A percentile compares a stretch with the other conserved stretches of the same genome.
These are phyloP conservation scores for Mortierella antarctica DNA, from an alignment of 192 early-diverging fungal genomes.

Conservation along the genomic window DNA sequence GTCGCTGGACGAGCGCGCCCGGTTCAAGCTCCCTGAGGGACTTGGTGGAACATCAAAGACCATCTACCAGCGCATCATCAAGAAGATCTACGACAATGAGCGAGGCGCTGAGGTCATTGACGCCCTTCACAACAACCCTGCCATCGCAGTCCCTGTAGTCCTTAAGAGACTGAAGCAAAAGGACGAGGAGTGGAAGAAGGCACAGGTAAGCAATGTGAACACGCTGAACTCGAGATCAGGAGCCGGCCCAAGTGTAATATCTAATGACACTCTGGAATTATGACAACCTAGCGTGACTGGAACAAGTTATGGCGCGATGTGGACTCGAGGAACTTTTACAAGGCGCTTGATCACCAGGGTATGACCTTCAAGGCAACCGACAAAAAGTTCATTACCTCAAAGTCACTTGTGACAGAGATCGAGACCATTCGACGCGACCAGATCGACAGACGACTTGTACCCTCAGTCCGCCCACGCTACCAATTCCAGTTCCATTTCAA, in stretches of 20 bases:
- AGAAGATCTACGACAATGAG: slow-evolving; percentile 93
- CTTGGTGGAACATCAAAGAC: slow-evolving; percentile 88
- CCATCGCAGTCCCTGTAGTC: slow-evolving; percentile 92
- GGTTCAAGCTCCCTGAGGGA: slow-evolving; percentile 79
- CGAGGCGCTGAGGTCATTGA: slow-evolving; percentile 92
- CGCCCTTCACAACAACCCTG: slow-evolving; percentile 90
- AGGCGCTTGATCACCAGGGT: slow-evolving; percentile 95
- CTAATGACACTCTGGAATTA: neutral
- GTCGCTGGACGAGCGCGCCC: slow-evolving; percentile 78
- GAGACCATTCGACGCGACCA: slow-evolving; percentile 88
- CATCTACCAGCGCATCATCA: slow-evolving; percentile 92
- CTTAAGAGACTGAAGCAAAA: slow-evolving; percentile 97
- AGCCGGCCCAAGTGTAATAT: neutral
- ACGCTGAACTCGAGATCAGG: neutral
- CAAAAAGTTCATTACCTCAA: slow-evolving; percentile 81
- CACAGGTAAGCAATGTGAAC: slow-evolving; percentile 63
- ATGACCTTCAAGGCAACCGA: slow-evolving; percentile 90
- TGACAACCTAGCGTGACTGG: slow-evolving; percentile 80
- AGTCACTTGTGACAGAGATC: slow-evolving; percentile 86
- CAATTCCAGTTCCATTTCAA: slow-evolving; percentile 87
- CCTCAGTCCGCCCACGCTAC: slow-evolving; percentile 58
- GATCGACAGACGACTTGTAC: slow-evolving; percentile 63
- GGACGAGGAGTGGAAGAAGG: slow-evolving; percentile 97
- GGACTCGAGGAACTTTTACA: slow-evolving; percentile 94
- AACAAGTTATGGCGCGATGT: slow-evolving; percentile 97